phyloP scores from a whole-genome alignment of 1,139 yeast species.

The Pichia sp. region DNA sequence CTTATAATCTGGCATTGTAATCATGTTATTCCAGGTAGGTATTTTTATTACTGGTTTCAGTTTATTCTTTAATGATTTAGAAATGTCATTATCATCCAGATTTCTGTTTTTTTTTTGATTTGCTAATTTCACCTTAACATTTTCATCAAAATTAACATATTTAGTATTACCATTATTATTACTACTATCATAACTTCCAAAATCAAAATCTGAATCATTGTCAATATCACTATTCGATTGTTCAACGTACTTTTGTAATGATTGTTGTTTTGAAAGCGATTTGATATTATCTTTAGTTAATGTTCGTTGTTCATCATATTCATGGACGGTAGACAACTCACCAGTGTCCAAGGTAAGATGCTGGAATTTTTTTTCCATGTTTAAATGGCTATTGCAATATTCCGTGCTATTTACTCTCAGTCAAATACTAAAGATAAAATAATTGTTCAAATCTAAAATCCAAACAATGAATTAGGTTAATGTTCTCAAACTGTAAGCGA shows the following conservation, averaged over 20 bases:
- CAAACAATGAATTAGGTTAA: neutral
- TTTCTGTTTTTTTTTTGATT: neutral
- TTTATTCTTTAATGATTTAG: neutral
- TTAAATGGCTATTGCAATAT: neutral
- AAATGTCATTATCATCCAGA: neutral
- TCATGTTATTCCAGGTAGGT: conserved; percentile 16
- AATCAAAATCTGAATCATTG: conserved; percentile 8
- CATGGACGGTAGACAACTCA: conserved; percentile 23
- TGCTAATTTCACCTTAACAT: conserved; percentile 2
- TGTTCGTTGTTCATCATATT: conserved; percentile 12
- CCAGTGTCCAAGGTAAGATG: neutral
- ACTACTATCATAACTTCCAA: neutral
- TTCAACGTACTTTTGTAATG: conserved; percentile 8
- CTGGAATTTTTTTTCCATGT: conserved; percentile 6
- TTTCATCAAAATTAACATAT: conserved; percentile 14
- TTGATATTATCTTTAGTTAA: conserved; percentile 5
- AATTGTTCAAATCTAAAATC: neutral
- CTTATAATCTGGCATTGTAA: conserved; percentile 1
- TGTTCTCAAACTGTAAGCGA: neutral
- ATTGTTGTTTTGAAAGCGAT: conserved; percentile 1
- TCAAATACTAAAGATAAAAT: neutral
- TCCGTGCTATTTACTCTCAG: neutral
- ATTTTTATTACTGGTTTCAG: conserved; percentile 1
- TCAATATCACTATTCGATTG: conserved; percentile 1
- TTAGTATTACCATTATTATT: neutral